Base-by-base conservation (phyloP, 192 early-diverging fungal species). In the Coemansia sp. region DNA sequence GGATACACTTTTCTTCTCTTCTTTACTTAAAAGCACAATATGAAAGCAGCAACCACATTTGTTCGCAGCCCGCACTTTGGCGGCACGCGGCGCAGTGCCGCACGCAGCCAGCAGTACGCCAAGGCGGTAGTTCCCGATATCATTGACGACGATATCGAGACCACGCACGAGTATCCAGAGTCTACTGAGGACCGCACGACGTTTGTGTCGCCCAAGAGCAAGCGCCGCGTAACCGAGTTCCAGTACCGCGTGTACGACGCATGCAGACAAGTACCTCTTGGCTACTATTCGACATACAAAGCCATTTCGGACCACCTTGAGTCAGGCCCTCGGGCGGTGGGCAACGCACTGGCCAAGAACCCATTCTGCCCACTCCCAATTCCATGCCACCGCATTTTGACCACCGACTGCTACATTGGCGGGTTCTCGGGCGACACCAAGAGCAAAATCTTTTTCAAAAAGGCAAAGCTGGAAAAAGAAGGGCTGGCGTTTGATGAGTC, bases 221-320 rank as follows among this genome's bases (percentile, higher is more conserved):
- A 72, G 1, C 84, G 85, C 20, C 83, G 68, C 19, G 69, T 91
- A 7, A 91, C 90, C 1, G 75, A 74, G 22, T 91, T 91, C 55
- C 90, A 91, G 67, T 91, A 86, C 68, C 68, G 80, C 15, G 88
- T 91, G 34, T 91, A 90, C 57, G 90, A 91, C 44, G 66, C 83
- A 3, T 87, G 84, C 62, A 71, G 84, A 1, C 85, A 91, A 69
- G 78, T 89, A 10, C 89, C 88, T 5, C 69, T 68, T 19, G 90
- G 90, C 4, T 62, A 83, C 52, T 85, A 86, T 28, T 84, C 87
- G 7, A 88, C 87, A 0, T 91, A 91, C 80, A 89, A 88, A 62
- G 70, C 82, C 12, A 73, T 91, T 21, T 80, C 87, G 0, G 85
- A 87, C 38, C 82, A 84, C 6, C 53, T 91, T 28, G 64, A 69